Percentiles rank a stretch among this genome's conserved stretches.
These are phyloP conservation scores for Fusarium acutatum DNA, from an alignment of 2,329 filamentous ascomycete species.

Conservation along the genomic window DNA sequence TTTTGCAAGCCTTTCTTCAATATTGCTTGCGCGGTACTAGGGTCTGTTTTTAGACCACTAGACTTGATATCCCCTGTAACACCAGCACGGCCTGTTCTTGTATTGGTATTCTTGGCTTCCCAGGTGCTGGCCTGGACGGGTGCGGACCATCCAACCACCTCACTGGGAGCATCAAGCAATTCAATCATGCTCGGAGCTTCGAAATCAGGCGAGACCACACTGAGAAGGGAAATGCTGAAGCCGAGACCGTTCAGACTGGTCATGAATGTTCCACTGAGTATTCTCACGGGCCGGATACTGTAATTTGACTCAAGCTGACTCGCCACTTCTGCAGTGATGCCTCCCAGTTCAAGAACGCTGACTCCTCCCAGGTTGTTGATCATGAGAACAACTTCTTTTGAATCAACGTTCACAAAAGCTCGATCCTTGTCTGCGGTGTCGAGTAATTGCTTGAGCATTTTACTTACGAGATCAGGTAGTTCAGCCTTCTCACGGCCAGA, in stretches of 20 bases:
- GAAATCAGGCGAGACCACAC: slow-evolving; percentile 67
- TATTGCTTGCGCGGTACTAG: slow-evolving; percentile 56
- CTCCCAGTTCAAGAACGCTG: slow-evolving; percentile 75
- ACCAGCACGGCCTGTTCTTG: slow-evolving; percentile 51
- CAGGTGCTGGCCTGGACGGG: slow-evolving; percentile 71
- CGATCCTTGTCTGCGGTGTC: slow-evolving; percentile 72
- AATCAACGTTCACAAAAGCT: slow-evolving; percentile 72
- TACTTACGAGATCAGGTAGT: slow-evolving; percentile 64
- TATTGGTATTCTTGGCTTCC: slow-evolving; percentile 63
- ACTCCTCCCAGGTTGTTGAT: slow-evolving; percentile 82
- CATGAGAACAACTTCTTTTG: slow-evolving; percentile 72
- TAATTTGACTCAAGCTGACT: slow-evolving; percentile 66
- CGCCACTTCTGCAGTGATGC: slow-evolving; percentile 74
- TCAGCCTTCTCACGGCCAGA: slow-evolving; percentile 61
- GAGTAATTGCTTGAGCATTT: slow-evolving; percentile 76
- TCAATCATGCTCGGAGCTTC: slow-evolving; percentile 70
- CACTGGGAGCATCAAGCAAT: slow-evolving; percentile 73
- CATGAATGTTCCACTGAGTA: slow-evolving; percentile 78
- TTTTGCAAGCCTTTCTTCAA: slow-evolving; percentile 67
- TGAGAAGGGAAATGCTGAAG: slow-evolving; percentile 77
- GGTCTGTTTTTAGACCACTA: slow-evolving; percentile 64
- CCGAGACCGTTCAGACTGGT: slow-evolving; percentile 80
- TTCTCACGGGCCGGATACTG: slow-evolving; percentile 69
- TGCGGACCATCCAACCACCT: slow-evolving; percentile 75
- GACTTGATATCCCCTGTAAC: slow-evolving; percentile 48